Base-by-base conservation (phyloP, 768 basidiomycete species). In the Boletus insuetus region DNA sequence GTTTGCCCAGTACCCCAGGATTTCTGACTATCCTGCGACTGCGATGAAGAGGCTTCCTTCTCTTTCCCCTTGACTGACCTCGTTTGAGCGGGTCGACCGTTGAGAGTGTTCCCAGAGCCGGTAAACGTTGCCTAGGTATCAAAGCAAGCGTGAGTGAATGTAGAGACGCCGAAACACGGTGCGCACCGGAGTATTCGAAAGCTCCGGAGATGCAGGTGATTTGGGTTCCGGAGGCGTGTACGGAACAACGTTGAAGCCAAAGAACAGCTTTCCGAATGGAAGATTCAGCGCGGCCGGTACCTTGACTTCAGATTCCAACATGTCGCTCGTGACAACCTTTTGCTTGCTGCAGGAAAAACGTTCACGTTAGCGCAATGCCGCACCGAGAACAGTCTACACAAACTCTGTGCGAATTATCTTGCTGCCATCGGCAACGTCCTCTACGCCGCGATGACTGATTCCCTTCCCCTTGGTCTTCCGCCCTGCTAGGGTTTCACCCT, bases 381-480 rank as follows among this genome's bases (percentile, higher is more conserved):
- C 22, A 29, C 19, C 14, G 12, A 22, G n/a, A 46, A 34, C 44
- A 16, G 38, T 45, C 13, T 44, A 13, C 9, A 80, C 93, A 63
- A 60, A 98, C 96, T 91, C 91, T 45, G 94, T 94, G 46, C 92
- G 81, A 53, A 85, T 84, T 58, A 99, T 97, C 75, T 89, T 95
- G 75, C 91, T 94, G 20, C 81, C 83, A 62, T 84, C 81, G 10
- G 88, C 74, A 9, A 93, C 86, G 46, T 85, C 82, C 64, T 98
- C 92, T 7, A 83, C 84, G 65, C 89, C 87, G 52, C 91, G 84
- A 61, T 87, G 86, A 61, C 83, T 87, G 60, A 94, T 85, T 2
- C 97, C 97, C 65, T 93, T 95, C 31, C 97, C 97, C 72, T 94
- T 98, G 35, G 96, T 95, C 75, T 87, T 91, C 60, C 95, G 81